These are phyloP conservation scores for Macroventuria anomochaeta DNA, from an alignment of 2,329 filamentous ascomycete genomes.

Conservation along the genomic window DNA sequence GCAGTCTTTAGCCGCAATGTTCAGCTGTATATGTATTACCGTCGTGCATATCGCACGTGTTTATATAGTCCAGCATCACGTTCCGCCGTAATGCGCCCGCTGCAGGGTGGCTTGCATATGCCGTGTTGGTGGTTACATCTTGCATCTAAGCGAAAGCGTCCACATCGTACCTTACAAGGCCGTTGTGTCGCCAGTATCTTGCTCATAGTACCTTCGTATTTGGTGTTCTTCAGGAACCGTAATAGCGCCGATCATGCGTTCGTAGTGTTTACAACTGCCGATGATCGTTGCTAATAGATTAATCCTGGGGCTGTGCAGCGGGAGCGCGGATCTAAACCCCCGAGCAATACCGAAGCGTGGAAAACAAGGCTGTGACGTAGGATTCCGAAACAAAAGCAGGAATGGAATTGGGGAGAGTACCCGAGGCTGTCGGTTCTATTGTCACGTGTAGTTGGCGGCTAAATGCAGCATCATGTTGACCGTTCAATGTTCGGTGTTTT, in stretches of 20 bases:
- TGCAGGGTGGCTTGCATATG: neutral
- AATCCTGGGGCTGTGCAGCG: slow-evolving; percentile 8
- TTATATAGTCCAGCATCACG: slow-evolving; percentile 5
- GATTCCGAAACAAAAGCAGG: neutral
- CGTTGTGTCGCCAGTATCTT: neutral
- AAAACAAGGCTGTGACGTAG: neutral
- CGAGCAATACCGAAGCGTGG: slow-evolving; percentile 2
- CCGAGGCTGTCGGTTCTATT: neutral
- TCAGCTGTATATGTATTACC: neutral
- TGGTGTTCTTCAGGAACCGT: neutral
- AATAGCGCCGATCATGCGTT: slow-evolving; percentile 9
- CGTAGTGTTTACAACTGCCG: slow-evolving; percentile 4
- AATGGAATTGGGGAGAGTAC: neutral
- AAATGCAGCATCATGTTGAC: no score
- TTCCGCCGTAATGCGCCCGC: slow-evolving; percentile 6
- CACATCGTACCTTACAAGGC: neutral
- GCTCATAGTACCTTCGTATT: neutral
- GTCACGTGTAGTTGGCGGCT: neutral
- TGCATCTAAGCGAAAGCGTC: neutral
- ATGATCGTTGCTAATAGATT: slow-evolving; percentile 6
- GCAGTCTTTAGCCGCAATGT: neutral
- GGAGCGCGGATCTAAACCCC: neutral
- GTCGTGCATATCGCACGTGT: neutral
- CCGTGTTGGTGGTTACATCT: neutral
- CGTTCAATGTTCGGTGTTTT: no score